Conservation (phyloP, 2,329 filamentous ascomycete genomes). For the Colletotrichum zoysiae region DNA sequence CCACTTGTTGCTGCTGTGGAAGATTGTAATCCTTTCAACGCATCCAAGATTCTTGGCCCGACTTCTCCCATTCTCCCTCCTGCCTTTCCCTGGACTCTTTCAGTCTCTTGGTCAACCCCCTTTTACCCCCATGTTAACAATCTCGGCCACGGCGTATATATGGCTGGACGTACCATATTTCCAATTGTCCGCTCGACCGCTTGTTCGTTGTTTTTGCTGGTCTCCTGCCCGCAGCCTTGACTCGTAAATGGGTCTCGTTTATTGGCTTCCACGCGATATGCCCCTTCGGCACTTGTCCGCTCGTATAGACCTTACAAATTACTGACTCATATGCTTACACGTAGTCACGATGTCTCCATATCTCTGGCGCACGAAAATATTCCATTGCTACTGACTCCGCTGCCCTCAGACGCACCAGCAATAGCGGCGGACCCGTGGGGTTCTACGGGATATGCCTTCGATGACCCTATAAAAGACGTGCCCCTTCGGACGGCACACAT, state of each 20-base stretch:
- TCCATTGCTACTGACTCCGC: constrained; percentile 54
- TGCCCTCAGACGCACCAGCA: constrained; percentile 1
- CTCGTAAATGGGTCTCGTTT: constrained; percentile 35
- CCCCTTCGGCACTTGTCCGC: constrained; percentile 10
- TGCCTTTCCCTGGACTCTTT: constrained; percentile 42
- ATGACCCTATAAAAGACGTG: constrained; percentile 51
- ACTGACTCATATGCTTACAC: constrained; percentile 34
- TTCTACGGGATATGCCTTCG: constrained; percentile 55
- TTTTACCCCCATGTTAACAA: neutral
- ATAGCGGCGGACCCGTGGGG: constrained; percentile 12
- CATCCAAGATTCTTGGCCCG: neutral
- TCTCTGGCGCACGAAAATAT: constrained; percentile 61
- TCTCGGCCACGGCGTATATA: constrained; percentile 6
- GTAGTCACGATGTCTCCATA: constrained; percentile 61
- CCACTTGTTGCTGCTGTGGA: neutral
- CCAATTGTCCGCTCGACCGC: constrained; percentile 28
- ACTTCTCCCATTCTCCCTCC: constrained; percentile 12
- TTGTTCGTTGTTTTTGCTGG: constrained; percentile 1
- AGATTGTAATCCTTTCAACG: neutral
- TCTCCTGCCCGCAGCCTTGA: constrained; percentile 14
- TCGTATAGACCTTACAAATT: constrained; percentile 13
- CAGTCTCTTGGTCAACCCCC: neutral
- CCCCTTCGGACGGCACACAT: constrained; percentile 60
- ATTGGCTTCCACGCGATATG: constrained; percentile 26
- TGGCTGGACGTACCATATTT: constrained; percentile 35